Percentiles rank a stretch among this genome's conserved stretches.
These are phyloP conservation scores for Penicillium sp. DNA, from an alignment of 2,329 filamentous ascomycete species.

Conservation along the genomic window DNA sequence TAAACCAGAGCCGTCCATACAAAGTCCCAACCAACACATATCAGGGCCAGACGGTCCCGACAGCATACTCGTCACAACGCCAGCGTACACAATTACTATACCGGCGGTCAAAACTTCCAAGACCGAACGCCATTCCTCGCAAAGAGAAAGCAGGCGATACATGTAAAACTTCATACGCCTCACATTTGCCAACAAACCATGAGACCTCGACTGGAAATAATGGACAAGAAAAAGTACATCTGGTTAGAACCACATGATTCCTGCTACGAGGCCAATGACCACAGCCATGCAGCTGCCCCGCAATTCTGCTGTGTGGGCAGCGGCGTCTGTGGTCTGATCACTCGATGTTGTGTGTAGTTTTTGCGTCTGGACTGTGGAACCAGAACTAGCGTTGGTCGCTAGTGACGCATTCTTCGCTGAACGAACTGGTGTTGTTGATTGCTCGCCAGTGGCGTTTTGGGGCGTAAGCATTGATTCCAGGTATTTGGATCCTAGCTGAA, in stretches of 20 bases:
- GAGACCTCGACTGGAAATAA: conserved; percentile 10
- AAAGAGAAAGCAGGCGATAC: neutral
- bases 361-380: neutral
- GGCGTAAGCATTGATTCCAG: conserved; percentile 12
- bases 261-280: conserved; percentile 44
- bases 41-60: conserved; percentile 15
- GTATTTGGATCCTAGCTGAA: conserved; percentile 11
- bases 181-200: neutral
- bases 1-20: conserved; percentile 29
- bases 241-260: conserved; percentile 46
- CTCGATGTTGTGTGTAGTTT: conserved; percentile 22
- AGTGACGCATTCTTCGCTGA: conserved; percentile 4
- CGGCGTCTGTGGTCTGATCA: conserved; percentile 35
- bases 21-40: conserved; percentile 20
- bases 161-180: neutral
- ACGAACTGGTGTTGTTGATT: conserved; percentile 7
- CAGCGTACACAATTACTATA: conserved; percentile 16
- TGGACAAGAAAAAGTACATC: neutral
- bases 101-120: neutral
- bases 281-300: conserved; percentile 48
- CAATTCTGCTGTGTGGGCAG: conserved; percentile 36
- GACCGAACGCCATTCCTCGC: neutral
- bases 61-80: conserved; percentile 28
- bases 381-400: conserved; percentile 10
- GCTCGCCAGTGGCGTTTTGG: neutral